phyloP scores from a whole-genome alignment of 148 eudicot genomes.

The Selenicereus undatus region DNA sequence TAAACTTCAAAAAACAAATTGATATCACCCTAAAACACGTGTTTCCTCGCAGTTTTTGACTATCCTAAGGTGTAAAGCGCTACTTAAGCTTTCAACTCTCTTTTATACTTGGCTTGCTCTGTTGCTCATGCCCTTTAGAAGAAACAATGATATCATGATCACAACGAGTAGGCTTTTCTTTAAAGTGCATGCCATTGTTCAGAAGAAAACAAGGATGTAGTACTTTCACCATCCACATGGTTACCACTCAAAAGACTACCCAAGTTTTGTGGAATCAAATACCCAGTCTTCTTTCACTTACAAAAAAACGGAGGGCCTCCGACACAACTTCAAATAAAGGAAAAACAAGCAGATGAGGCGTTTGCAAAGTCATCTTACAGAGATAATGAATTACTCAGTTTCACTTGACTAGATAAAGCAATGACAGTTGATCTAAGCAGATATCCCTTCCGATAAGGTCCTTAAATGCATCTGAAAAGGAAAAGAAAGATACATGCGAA shows the following conservation, averaged over 20 bases:
- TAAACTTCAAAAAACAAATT: not conserved
- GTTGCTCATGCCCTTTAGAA: no score
- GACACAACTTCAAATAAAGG: not conserved
- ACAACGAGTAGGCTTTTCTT: no score
- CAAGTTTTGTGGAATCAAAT: not conserved
- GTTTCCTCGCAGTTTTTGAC: no score
- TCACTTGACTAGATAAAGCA: slow-evolving; percentile 92
- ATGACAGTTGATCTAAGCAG: slow-evolving; percentile 89
- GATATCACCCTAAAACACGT: no score
- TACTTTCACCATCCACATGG: not conserved
- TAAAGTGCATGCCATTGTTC: no score
- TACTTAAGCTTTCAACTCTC: no score
- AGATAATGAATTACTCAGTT: slow-evolving; percentile 52
- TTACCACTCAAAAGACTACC: not conserved
- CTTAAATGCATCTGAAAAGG: slow-evolving; percentile 72
- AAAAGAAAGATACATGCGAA: not conserved
- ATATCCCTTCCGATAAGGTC: slow-evolving; percentile 73
- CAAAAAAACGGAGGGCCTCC: no score
- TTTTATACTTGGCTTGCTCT: not conserved
- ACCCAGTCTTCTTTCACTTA: not conserved
- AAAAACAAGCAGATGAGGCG: not conserved
- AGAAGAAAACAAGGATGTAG: no score
- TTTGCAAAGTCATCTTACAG: slow-evolving; percentile 39
- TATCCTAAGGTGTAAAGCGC: no score
- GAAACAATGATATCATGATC: no score